A percentile compares a stretch with the other conserved stretches of the same genome.
Conservation (phyloP, 495 filamentous ascomycete genomes). For the Penicillium ucsense region DNA sequence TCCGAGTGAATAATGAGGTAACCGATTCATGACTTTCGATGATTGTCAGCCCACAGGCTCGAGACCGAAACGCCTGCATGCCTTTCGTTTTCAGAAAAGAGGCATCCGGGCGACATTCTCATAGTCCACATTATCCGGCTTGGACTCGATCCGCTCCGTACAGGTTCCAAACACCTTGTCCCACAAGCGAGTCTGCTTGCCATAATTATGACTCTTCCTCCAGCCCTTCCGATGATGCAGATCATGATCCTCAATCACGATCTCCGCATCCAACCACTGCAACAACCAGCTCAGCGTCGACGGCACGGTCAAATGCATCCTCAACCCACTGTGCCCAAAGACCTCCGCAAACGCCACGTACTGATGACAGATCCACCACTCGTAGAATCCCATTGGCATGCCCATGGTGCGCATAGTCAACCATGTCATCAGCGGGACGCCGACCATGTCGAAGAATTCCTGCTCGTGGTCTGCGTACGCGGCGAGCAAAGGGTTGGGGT, state of each 20-base stretch:
- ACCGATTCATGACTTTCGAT: not conserved
- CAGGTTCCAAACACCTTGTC: constrained; percentile 33
- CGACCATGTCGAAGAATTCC: constrained; percentile 37
- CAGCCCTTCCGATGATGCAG: constrained; percentile 36
- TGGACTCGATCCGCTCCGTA: constrained; percentile 26
- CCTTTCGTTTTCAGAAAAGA: constrained; percentile 5
- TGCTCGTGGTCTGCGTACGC: constrained; percentile 36
- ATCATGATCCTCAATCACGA: constrained; percentile 37
- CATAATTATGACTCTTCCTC: constrained; percentile 36
- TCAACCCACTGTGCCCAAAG: constrained; percentile 29
- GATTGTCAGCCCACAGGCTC: not conserved
- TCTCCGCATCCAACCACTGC: constrained; percentile 22
- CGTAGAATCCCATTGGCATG: constrained; percentile 33
- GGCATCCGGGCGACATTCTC: constrained; percentile 22
- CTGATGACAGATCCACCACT: constrained; percentile 36
- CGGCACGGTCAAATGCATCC: constrained; percentile 25
- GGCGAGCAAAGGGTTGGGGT: constrained; percentile 31
- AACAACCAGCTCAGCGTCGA: constrained; percentile 30
- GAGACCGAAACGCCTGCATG: too few relatives aligned
- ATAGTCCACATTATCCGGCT: constrained; percentile 28
- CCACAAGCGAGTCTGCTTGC: constrained; percentile 36
- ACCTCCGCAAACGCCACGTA: constrained; percentile 34
- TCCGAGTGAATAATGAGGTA: too few relatives aligned
- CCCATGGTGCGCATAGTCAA: constrained; percentile 22
- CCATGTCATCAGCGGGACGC: constrained; percentile 28